Evolutionary conservation across 1,284 basidiomycete species (phyloP).

Genomic region (Inonotus hispidus): DNA sequence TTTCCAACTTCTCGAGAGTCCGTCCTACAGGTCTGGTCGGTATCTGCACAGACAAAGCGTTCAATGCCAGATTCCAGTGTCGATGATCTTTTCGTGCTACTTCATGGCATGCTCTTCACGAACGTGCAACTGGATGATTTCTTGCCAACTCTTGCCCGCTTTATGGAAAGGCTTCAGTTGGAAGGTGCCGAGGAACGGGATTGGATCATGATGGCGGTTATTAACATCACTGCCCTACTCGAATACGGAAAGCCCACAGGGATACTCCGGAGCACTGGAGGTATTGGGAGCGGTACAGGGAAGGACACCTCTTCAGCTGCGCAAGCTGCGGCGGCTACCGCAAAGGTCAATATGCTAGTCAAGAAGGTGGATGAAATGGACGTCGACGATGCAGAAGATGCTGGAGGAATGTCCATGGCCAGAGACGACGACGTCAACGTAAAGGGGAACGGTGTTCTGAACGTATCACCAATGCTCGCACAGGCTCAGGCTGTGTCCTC

Average conservation of each 20-base stretch:
- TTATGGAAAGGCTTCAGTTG: slow-evolving; percentile 81
- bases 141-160: slow-evolving; percentile 70
- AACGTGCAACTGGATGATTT: slow-evolving; percentile 93
- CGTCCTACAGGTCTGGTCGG: slow-evolving; percentile 80
- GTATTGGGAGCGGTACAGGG: slow-evolving; percentile 30
- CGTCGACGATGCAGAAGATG: slow-evolving; percentile 46
- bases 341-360: slow-evolving; percentile 31
- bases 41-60: slow-evolving; percentile 63
- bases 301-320: slow-evolving; percentile 30
- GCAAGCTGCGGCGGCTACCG: slow-evolving; percentile 29
- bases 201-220: slow-evolving; percentile 93
- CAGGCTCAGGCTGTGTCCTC: slow-evolving; percentile 28
- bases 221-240: slow-evolving; percentile 78
- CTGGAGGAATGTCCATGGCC: slow-evolving; percentile 20
- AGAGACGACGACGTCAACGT: slow-evolving; percentile 20
- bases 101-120: slow-evolving; percentile 96
- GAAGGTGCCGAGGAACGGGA: slow-evolving; percentile 78
- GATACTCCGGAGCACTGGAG: slow-evolving; percentile 57
- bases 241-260: slow-evolving; percentile 85
- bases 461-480: slow-evolving; percentile 35
- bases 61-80: slow-evolving; percentile 72
- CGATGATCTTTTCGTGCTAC: slow-evolving; percentile 81
- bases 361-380: slow-evolving; percentile 51
- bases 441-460: slow-evolving; percentile 21
- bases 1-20: slow-evolving; percentile 86